Evolutionary conservation across 176 grass and related monocot genomes (phyloP).

Genomic region (Carex kokanica): DNA sequence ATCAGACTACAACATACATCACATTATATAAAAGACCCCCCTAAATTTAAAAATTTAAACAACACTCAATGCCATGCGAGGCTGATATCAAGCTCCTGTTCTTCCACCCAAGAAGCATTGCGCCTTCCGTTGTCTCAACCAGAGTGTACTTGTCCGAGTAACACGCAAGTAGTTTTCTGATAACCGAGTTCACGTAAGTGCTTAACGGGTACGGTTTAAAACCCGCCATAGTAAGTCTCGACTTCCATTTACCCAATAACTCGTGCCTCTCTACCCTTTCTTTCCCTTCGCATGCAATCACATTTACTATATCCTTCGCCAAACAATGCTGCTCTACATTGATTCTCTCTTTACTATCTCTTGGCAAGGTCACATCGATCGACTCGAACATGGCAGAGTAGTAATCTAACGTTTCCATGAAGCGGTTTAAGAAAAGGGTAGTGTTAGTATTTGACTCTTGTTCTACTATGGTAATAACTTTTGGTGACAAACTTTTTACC

Average conservation of each 20-base stretch:
- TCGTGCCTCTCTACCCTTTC: conserved; percentile 85
- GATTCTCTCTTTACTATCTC: conserved; percentile 80
- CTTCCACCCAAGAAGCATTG: conserved; percentile 86
- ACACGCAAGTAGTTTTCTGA: conserved; percentile 67
- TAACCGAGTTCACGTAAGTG: conserved; percentile 85
- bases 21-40: background rate
- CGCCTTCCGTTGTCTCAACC: conserved; percentile 76
- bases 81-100: conserved; percentile 93
- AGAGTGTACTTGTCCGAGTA: conserved; percentile 88
- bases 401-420: conserved; percentile 80
- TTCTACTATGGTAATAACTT: conserved; percentile 89
- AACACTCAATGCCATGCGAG: conserved; percentile 76
- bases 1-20: conserved; percentile 6
- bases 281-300: conserved; percentile 89
- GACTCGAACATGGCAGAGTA: conserved; percentile 96
- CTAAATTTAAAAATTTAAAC: conserved; percentile 20
- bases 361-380: conserved; percentile 54
- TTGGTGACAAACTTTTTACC: conserved; percentile 86
- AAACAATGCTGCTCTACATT: conserved; percentile 93
- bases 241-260: conserved; percentile 92
- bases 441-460: conserved; percentile 99
- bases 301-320: conserved; percentile 95
- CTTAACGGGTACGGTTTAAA: conserved; percentile 84
- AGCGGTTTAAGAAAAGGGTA: conserved; percentile 74
- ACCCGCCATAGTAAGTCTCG: conserved; percentile 89